phyloP scores from a whole-genome alignment of 23 red algal species.

The Rhodosorus marinus region DNA sequence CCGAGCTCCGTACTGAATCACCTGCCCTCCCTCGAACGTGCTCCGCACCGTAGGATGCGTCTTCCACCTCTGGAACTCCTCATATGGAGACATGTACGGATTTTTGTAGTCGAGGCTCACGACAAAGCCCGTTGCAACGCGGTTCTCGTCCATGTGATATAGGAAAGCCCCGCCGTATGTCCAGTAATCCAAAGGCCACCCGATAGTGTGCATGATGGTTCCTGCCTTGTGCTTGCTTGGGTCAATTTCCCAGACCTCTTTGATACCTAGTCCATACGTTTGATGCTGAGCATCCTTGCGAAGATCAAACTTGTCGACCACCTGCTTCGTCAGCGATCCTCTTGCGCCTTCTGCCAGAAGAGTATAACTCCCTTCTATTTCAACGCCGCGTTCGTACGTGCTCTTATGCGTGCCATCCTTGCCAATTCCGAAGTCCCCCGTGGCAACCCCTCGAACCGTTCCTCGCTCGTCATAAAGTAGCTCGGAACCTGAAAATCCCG shows the following conservation, averaged over 20 bases:
- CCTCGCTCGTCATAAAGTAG: conserved; percentile 26
- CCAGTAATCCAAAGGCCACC: conserved; percentile 61
- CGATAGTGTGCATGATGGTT: conserved; percentile 49
- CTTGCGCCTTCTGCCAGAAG: conserved; percentile 83
- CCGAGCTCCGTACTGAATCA: conserved; percentile 83
- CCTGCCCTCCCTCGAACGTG: conserved; percentile 53
- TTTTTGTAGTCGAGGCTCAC: conserved; percentile 82
- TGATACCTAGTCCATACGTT: conserved; percentile 85
- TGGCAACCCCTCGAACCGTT: conserved; percentile 35
- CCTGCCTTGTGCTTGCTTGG: conserved; percentile 39
- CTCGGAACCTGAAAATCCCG: conserved; percentile 52
- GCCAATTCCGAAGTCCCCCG: conserved; percentile 61
- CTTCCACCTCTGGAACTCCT: conserved; percentile 81
- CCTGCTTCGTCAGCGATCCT: conserved; percentile 55
- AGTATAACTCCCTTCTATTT: conserved; percentile 31
- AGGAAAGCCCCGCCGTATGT: conserved; percentile 93
- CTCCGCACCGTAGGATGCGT: conserved; percentile 33
- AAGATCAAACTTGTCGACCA: conserved; percentile 20
- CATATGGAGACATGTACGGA: conserved; percentile 56
- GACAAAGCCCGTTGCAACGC: conserved; percentile 67
- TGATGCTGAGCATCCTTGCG: conserved; percentile 28
- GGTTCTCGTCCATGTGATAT: conserved; percentile 77
- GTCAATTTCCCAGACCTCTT: conserved; percentile 80
- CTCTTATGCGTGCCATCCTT: conserved; percentile 55
- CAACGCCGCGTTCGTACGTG: conserved; percentile 59